Percentiles rank a stretch among this genome's conserved stretches.
Conservation (phyloP, 352 stramenopile genomes). For the Globisporangium canariense region DNA sequence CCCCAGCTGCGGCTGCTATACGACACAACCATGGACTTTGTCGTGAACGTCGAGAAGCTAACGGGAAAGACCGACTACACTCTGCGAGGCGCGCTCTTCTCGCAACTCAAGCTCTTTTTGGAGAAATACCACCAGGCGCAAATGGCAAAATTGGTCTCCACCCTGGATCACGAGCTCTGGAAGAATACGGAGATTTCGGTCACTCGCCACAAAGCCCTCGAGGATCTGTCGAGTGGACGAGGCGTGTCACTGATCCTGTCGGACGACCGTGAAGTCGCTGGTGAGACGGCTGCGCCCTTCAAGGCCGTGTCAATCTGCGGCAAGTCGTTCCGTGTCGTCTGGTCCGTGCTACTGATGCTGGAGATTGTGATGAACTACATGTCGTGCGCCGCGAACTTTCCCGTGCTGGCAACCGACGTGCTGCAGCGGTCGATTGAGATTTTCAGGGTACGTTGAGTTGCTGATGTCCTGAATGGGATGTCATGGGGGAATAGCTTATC, state of each 20-base stretch:
- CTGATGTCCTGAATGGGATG: background rate
- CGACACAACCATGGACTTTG: conserved; percentile 92
- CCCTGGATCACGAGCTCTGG: conserved; percentile 94
- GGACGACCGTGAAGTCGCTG: conserved; percentile 60
- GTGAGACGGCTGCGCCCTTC: conserved; percentile 60
- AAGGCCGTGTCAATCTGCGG: conserved; percentile 90
- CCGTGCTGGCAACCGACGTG: conserved; percentile 92
- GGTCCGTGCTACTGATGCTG: conserved; percentile 93
- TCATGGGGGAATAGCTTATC: background rate
- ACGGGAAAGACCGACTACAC: conserved; percentile 91
- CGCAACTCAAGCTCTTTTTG: conserved; percentile 94
- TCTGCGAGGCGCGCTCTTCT: conserved; percentile 90
- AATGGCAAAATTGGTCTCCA: conserved; percentile 91
- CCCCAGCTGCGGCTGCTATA: conserved; percentile 94
- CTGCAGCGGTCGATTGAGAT: conserved; percentile 93
- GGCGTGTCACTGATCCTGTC: conserved; percentile 74
- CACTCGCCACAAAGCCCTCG: conserved; percentile 87
- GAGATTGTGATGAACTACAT: conserved; percentile 97
- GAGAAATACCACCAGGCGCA: conserved; percentile 93
- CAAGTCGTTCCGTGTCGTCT: conserved; percentile 93
- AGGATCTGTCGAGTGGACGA: conserved; percentile 90
- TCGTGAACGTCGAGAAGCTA: conserved; percentile 89
- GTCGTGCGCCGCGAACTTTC: conserved; percentile 91
- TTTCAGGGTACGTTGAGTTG: conserved; percentile 54
- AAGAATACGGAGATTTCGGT: conserved; percentile 91